Conservation (phyloP, 2,329 filamentous ascomycete species). For the Coniochaeta ligniaria region DNA sequence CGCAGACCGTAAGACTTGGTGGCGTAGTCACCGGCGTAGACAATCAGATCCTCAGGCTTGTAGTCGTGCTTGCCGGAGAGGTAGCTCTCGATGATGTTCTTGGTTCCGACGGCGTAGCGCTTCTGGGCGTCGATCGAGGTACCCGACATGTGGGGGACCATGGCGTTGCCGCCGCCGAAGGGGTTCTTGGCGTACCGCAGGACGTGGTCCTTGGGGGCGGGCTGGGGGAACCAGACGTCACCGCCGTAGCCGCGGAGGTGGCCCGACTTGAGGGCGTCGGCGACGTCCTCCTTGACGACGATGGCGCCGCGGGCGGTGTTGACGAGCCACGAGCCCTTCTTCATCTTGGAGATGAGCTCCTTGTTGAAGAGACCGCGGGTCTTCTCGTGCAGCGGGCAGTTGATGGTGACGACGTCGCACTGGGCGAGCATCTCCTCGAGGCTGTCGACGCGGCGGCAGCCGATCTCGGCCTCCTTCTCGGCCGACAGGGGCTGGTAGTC, state of each 20-base stretch:
- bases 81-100: conserved; percentile 88
- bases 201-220: conserved; percentile 85
- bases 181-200: conserved; percentile 91
- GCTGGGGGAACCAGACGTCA: conserved; percentile 97
- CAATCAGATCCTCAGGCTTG: conserved; percentile 82
- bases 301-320: conserved; percentile 99
- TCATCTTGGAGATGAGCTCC: conserved; percentile 98
- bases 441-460: conserved; percentile 77
- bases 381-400: conserved; percentile 98
- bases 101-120: conserved; percentile 80
- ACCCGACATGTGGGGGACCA: conserved; percentile 98
- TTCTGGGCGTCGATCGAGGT: conserved; percentile 98
- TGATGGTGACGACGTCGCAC: conserved; percentile 98
- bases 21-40: conserved; percentile 83
- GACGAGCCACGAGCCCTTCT: conserved; percentile 93
- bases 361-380: conserved; percentile 97
- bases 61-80: conserved; percentile 85
- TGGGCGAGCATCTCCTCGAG: conserved; percentile 91
- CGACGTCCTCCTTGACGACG: conserved; percentile 98
- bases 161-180: conserved; percentile 95
- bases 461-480: conserved; percentile 91
- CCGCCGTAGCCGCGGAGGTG: conserved; percentile 86
- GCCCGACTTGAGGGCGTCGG: conserved; percentile 82
- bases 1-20: conserved; percentile 89
- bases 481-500: conserved; percentile 92